A percentile compares a stretch with the other conserved stretches of the same genome.
These are phyloP conservation scores for Cardamine chenopodiifolia DNA, from an alignment of 345 rosid species.

Conservation along the genomic window DNA sequence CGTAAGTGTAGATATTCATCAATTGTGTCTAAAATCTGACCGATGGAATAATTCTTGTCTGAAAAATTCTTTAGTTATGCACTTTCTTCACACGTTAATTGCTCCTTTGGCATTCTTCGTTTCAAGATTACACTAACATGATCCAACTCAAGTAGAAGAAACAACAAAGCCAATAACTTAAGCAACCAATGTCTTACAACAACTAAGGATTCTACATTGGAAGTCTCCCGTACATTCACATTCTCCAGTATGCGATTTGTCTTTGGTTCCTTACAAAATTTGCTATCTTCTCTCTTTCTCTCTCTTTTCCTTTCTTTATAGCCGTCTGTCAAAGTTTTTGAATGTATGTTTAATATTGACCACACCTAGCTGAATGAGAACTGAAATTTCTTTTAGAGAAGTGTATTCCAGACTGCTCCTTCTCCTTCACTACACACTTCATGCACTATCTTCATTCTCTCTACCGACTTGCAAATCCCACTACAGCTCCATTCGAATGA, in stretches of 20 bases:
- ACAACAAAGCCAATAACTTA: not conserved
- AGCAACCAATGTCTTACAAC: not conserved
- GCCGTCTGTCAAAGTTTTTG: not conserved
- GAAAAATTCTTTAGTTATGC: conserved; percentile 19
- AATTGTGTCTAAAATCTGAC: conserved; percentile 32
- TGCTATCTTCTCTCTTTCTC: conserved; percentile 2
- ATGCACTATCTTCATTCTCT: conserved; percentile 81
- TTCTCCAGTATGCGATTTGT: conserved; percentile 22
- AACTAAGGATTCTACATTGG: not conserved
- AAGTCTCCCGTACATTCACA: not conserved
- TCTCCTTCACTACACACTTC: conserved; percentile 90
- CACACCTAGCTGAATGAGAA: conserved; percentile 2
- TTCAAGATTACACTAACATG: not conserved
- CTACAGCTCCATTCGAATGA: conserved; percentile 99
- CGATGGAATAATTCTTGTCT: conserved; percentile 3
- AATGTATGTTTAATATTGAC: not conserved
- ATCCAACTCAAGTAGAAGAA: not conserved
- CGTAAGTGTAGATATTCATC: conserved; percentile 35
- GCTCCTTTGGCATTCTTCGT: not conserved
- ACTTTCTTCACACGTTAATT: not conserved
- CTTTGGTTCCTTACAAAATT: conserved; percentile 31
- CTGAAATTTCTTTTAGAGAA: conserved; percentile 28
- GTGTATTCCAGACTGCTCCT: conserved; percentile 80
- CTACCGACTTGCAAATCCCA: conserved; percentile 94
- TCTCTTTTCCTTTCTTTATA: not conserved